These are phyloP conservation scores for Plenodomus lindquistii DNA, from an alignment of 2,329 filamentous ascomycete species.

Conservation along the genomic window DNA sequence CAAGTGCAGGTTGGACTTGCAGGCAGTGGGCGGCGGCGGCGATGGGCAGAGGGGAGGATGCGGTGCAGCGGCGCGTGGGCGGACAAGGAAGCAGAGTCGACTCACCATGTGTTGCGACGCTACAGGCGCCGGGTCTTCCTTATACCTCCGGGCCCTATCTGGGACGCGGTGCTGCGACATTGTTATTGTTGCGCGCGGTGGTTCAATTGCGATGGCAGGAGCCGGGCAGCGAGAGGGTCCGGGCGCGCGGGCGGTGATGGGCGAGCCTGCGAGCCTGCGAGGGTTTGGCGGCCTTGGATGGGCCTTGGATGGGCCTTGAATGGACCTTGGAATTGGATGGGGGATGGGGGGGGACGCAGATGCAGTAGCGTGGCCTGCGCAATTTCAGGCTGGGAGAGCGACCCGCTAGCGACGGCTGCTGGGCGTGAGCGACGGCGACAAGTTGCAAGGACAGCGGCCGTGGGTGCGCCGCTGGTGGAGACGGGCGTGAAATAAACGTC, in stretches of 20 bases:
- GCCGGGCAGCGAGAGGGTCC: conserved; percentile 40
- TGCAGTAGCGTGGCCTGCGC: conserved; percentile 46
- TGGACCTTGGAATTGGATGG: too few relatives aligned
- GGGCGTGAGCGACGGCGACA: conserved; percentile 8
- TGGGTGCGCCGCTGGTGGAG: conserved; percentile 33
- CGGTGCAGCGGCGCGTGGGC: not conserved
- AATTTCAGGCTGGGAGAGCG: conserved; percentile 38
- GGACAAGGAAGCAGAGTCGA: conserved; percentile 45
- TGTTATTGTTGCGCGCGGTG: conserved; percentile 45
- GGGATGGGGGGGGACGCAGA: conserved; percentile 6
- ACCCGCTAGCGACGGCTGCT: conserved; percentile 8
- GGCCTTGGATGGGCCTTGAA: too few relatives aligned
- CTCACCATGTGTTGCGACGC: conserved; percentile 49
- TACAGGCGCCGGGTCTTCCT: conserved; percentile 51
- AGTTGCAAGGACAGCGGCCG: conserved; percentile 9
- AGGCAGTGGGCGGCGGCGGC: too few relatives aligned
- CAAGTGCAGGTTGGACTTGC: too few relatives aligned
- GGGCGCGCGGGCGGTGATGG: conserved; percentile 37
- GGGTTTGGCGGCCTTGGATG: too few relatives aligned
- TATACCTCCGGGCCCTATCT: conserved; percentile 49
- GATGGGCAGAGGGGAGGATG: too few relatives aligned
- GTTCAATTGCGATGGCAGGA: conserved; percentile 37
- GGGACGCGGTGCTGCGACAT: conserved; percentile 47
- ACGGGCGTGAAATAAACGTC: conserved; percentile 44
- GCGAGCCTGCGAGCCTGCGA: too few relatives aligned